phyloP scores from a whole-genome alignment of 1,139 yeast genomes.

The Debaryomycetaceae sp. region DNA sequence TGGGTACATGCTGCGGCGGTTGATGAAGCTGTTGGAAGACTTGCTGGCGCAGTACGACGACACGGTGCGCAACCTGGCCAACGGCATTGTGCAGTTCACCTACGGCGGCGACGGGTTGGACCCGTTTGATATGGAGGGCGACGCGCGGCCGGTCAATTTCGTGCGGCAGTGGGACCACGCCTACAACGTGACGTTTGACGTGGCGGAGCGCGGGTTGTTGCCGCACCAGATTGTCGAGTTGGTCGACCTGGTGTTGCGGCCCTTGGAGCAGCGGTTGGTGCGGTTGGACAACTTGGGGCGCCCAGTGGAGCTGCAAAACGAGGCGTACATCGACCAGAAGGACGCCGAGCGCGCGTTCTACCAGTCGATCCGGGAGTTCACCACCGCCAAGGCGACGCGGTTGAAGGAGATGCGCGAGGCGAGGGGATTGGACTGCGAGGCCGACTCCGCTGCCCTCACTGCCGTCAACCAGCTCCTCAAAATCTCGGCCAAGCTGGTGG shows the following conservation, averaged over 20 bases:
- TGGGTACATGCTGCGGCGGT: constrained; percentile 97
- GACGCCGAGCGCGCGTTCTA: constrained; percentile 88
- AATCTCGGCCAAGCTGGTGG: constrained; percentile 58
- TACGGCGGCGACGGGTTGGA: constrained; percentile 99
- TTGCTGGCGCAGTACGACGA: constrained; percentile 89
- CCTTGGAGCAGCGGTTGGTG: constrained; percentile 54
- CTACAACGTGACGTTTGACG: constrained; percentile 61
- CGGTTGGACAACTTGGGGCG: constrained; percentile 75
- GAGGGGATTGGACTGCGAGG: constrained; percentile 36
- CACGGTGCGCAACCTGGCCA: constrained; percentile 91
- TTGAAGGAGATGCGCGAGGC: constrained; percentile 57
- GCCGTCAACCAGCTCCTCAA: constrained; percentile 74
- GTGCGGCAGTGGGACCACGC: constrained; percentile 95
- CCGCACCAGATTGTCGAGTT: constrained; percentile 67
- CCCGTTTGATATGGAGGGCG: constrained; percentile 99
- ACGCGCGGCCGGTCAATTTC: constrained; percentile 93
- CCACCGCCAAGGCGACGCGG: constrained; percentile 50
- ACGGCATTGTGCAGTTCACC: constrained; percentile 95
- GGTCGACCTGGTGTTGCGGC: constrained; percentile 53
- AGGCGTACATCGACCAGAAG: constrained; percentile 63
- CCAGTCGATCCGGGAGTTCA: constrained; percentile 63
- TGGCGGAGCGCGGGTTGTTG: constrained; percentile 50
- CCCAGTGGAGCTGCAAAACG: constrained; percentile 35
- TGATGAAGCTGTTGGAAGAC: constrained; percentile 97
- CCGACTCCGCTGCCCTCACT: constrained; percentile 39